A percentile compares a stretch with the other conserved stretches of the same genome.
Evolutionary conservation across 148 eudicot species (phyloP).

Genomic region (Fallopia convolvulus): DNA sequence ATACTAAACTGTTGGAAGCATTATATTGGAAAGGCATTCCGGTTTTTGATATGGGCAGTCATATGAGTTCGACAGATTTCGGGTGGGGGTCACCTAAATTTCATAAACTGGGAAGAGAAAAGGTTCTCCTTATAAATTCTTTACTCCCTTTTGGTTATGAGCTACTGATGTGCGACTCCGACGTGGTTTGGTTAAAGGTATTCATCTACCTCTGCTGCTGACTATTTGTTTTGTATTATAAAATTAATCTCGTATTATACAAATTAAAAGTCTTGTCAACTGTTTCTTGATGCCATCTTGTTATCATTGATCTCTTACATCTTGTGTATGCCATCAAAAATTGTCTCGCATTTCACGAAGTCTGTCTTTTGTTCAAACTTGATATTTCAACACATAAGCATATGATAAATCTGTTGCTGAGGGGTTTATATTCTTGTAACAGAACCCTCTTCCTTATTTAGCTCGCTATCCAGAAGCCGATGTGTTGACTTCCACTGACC

Average conservation of each 20-base stretch:
- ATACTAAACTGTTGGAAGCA: constrained; percentile 80
- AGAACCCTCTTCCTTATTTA: constrained; percentile 12
- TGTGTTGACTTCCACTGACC: constrained; percentile 8
- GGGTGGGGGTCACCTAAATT: constrained; percentile 95
- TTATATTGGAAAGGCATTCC: constrained; percentile 94
- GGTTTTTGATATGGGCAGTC: constrained; percentile 96
- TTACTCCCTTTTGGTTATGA: constrained; percentile 84
- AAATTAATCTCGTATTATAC: background rate
- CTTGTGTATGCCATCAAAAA: background rate
- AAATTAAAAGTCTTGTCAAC: background rate
- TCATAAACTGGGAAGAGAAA: constrained; percentile 98
- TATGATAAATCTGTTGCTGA: background rate
- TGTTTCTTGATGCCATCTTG: background rate
- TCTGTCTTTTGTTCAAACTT: background rate
- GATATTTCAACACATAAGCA: background rate
- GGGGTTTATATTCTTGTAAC: background rate
- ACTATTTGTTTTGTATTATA: constrained; percentile 29
- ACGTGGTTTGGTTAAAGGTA: constrained; percentile 98
- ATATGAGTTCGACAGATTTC: constrained; percentile 87
- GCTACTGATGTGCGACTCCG: constrained; percentile 94
- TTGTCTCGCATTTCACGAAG: background rate
- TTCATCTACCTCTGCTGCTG: constrained; percentile 24
- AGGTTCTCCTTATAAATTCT: constrained; percentile 74
- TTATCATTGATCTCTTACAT: background rate
- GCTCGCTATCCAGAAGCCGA: constrained; percentile 12